Conservation (phyloP, 2,329 filamentous ascomycete species). For the Fusarium sp. region DNA sequence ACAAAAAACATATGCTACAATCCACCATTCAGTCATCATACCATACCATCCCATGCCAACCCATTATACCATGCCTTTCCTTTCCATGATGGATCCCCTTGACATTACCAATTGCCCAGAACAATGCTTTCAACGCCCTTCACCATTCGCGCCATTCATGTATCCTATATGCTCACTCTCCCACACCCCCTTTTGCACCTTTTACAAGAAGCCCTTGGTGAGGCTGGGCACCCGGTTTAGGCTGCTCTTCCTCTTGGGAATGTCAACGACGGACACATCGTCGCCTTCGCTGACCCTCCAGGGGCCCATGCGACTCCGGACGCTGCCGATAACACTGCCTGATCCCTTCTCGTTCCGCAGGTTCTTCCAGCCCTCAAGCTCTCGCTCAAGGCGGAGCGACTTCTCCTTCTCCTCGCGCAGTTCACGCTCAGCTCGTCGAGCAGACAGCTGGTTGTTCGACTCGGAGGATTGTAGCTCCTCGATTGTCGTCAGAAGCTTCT, state of each 20-base stretch:
- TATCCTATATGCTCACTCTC: slow-evolving; percentile 23
- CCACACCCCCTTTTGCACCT: slow-evolving; percentile 57
- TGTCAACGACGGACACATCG: slow-evolving; percentile 58
- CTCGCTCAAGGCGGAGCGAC: slow-evolving; percentile 82
- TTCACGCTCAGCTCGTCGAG: slow-evolving; percentile 89
- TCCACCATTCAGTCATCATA: slow-evolving; percentile 6
- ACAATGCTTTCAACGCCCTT: slow-evolving; percentile 42
- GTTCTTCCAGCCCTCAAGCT: slow-evolving; percentile 87
- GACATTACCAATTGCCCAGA: slow-evolving; percentile 27
- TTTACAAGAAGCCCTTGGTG: slow-evolving; percentile 81
- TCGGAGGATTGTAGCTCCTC: slow-evolving; percentile 94
- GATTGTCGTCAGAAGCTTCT: slow-evolving; percentile 89
- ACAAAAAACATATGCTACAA: slow-evolving; percentile 26
- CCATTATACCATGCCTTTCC: slow-evolving; percentile 23
- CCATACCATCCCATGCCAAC: background rate
- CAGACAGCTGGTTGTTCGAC: slow-evolving; percentile 81
- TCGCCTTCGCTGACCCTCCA: slow-evolving; percentile 56
- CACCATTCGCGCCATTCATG: slow-evolving; percentile 26
- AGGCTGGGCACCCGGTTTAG: slow-evolving; percentile 73
- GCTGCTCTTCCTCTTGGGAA: slow-evolving; percentile 75
- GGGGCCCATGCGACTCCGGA: slow-evolving; percentile 51
- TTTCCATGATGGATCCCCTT: slow-evolving; percentile 9
- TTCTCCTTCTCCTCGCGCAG: slow-evolving; percentile 90
- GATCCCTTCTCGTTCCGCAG: slow-evolving; percentile 73
- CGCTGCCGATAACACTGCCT: slow-evolving; percentile 60